phyloP scores from a whole-genome alignment of 2,329 filamentous ascomycete species.

The Pestalotiopsis sp. region DNA sequence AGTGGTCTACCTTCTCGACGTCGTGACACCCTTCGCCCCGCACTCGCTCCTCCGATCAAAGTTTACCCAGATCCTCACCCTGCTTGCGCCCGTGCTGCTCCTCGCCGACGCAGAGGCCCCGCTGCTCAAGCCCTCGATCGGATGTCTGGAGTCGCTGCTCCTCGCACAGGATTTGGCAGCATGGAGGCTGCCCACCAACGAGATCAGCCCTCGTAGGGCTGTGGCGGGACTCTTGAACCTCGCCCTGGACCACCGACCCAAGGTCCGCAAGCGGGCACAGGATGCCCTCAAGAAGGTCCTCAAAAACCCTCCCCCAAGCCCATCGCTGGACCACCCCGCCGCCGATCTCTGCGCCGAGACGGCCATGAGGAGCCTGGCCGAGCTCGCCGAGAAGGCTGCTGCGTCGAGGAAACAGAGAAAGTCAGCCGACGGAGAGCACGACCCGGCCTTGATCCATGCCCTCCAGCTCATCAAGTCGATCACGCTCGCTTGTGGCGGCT shows the following conservation, averaged over 20 bases:
- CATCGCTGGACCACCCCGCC: conserved; percentile 90
- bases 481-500: conserved; percentile 83
- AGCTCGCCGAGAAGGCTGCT: conserved; percentile 66
- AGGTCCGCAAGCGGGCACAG: conserved; percentile 90
- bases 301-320: conserved; percentile 83
- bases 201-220: conserved; percentile 84
- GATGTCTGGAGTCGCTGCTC: conserved; percentile 89
- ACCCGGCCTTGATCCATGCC: conserved; percentile 86
- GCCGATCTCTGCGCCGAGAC: conserved; percentile 96
- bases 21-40: conserved; percentile 83
- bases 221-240: conserved; percentile 84
- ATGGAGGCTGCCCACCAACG: conserved; percentile 83
- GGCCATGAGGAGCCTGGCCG: conserved; percentile 76
- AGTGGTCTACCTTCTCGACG: conserved; percentile 92
- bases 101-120: conserved; percentile 83
- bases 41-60: conserved; percentile 88
- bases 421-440: conserved; percentile 61
- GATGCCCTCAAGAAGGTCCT: conserved; percentile 85
- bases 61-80: conserved; percentile 89
- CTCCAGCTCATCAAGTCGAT: conserved; percentile 91
- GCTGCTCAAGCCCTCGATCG: conserved; percentile 83
- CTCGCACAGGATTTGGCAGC: conserved; percentile 83
- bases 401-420: conserved; percentile 71
- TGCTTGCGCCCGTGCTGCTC: conserved; percentile 81
- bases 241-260: conserved; percentile 84